Evolutionary conservation across 163 green algal genomes (phyloP).

Genomic region (Volvox carteri): DNA sequence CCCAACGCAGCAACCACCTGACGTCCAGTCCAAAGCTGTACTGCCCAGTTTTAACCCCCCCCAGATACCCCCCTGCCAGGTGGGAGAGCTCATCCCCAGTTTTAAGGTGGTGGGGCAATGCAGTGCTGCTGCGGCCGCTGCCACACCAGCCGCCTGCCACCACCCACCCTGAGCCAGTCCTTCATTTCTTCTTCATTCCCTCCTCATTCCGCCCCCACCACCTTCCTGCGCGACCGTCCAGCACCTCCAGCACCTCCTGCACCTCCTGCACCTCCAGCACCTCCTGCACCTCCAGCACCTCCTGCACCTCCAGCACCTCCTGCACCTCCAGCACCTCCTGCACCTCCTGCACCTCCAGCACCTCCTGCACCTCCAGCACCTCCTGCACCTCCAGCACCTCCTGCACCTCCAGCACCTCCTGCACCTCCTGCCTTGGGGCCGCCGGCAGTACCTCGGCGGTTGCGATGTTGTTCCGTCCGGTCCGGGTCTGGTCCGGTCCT

Average conservation of each 20-base stretch:
- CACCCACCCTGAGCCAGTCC: not conserved
- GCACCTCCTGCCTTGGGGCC: not conserved
- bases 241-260: not conserved
- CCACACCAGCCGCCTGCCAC: not conserved
- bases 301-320: not conserved
- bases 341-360: not conserved
- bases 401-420: not conserved
- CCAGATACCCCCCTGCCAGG: too few species aligned
- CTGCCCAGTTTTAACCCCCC: too few species aligned
- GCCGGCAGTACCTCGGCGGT: too few species aligned
- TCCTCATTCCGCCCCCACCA: not conserved
- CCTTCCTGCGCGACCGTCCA: not conserved
- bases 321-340: not conserved
- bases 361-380: not conserved
- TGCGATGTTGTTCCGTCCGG: too few species aligned
- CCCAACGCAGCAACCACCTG: too few species aligned
- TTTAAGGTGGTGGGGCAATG: too few species aligned
- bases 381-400: not conserved
- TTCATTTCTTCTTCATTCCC: not conserved
- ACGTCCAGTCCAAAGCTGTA: too few species aligned
- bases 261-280: not conserved
- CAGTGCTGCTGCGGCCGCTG: too few species aligned
- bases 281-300: not conserved
- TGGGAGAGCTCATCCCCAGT: too few species aligned
- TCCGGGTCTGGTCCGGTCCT: too few species aligned